Percentiles rank a stretch among this genome's conserved stretches.
Conservation (phyloP, 2,329 filamentous ascomycete species). For the Sporothrix inflata region DNA sequence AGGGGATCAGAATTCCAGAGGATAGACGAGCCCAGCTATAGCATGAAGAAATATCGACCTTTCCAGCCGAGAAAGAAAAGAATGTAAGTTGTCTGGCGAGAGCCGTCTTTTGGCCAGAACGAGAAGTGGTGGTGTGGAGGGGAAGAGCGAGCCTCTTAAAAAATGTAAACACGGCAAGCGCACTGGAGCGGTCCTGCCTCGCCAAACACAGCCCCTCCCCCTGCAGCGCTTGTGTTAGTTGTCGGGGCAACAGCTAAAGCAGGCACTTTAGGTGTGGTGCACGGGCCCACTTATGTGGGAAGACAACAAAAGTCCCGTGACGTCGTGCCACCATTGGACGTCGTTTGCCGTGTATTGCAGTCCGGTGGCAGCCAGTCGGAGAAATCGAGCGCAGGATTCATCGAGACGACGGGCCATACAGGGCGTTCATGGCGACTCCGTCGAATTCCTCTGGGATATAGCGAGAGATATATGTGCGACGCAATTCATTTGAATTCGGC, state of each 20-base stretch:
- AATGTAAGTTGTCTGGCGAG: constrained; percentile 27
- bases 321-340: constrained; percentile 7
- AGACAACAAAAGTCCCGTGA: constrained; percentile 21
- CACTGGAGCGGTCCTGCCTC: constrained; percentile 19
- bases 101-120: constrained; percentile 20
- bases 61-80: constrained; percentile 24
- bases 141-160: constrained; percentile 32
- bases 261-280: constrained; percentile 29
- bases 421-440: neutral
- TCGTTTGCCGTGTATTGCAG: neutral
- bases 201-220: constrained; percentile 26
- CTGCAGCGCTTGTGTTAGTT: constrained; percentile 16
- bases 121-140: constrained; percentile 24
- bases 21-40: constrained; percentile 29
- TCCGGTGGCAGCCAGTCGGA: constrained; percentile 13
- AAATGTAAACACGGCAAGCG: constrained; percentile 36
- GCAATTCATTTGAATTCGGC: neutral
- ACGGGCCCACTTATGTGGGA: constrained; percentile 16
- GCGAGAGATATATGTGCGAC: constrained; percentile 7
- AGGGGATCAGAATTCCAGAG: constrained; percentile 29
- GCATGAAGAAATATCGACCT: constrained; percentile 29
- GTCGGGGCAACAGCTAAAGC: constrained; percentile 30
- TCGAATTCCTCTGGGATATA: neutral
- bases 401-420: neutral
- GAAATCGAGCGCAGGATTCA: constrained; percentile 5